Conservation (phyloP, 345 rosid species). For the Brassica juncea region DNA sequence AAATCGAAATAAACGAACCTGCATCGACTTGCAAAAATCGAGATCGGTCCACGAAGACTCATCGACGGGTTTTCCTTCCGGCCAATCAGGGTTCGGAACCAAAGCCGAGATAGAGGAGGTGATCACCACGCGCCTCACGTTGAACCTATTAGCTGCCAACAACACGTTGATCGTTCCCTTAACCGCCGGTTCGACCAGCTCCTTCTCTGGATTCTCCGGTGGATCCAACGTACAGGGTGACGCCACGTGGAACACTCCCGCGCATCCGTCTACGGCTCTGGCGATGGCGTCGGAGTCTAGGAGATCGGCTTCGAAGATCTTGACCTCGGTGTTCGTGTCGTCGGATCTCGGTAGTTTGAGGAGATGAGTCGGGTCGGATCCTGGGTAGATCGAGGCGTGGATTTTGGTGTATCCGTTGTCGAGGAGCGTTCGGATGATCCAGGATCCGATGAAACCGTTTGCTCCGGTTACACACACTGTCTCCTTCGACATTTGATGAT, state of each 20-base stretch:
- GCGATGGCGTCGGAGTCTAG: constrained; percentile 56
- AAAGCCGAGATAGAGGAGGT: constrained; percentile 80
- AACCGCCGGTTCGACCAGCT: constrained; percentile 72
- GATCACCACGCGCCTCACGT: constrained; percentile 73
- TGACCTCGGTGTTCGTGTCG: constrained; percentile 32
- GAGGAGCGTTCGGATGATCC: constrained; percentile 60
- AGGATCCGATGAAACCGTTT: constrained; percentile 82
- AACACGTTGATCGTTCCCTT: constrained; percentile 75
- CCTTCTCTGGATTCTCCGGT: constrained; percentile 61
- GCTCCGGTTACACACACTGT: constrained; percentile 83
- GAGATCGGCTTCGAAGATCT: constrained; percentile 61
- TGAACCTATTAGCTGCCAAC: constrained; percentile 54
- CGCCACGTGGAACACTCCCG: constrained; percentile 84
- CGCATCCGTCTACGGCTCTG: constrained; percentile 67
- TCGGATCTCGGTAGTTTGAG: constrained; percentile 47
- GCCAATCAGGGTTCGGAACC: constrained; percentile 78
- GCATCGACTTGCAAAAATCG: constrained; percentile 62
- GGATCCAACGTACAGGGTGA: constrained; percentile 80
- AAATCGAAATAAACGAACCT: constrained; percentile 40
- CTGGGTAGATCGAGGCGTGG: constrained; percentile 66
- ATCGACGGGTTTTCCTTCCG: constrained; percentile 46
- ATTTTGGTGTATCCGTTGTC: constrained; percentile 57
- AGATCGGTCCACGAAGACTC: constrained; percentile 87
- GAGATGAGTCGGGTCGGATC: constrained; percentile 59
- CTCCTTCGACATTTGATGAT: constrained; percentile 41